Percentiles rank a stretch among this genome's conserved stretches.
These are phyloP conservation scores for Tremella fuciformis DNA, from an alignment of 768 basidiomycete species.

Conservation along the genomic window DNA sequence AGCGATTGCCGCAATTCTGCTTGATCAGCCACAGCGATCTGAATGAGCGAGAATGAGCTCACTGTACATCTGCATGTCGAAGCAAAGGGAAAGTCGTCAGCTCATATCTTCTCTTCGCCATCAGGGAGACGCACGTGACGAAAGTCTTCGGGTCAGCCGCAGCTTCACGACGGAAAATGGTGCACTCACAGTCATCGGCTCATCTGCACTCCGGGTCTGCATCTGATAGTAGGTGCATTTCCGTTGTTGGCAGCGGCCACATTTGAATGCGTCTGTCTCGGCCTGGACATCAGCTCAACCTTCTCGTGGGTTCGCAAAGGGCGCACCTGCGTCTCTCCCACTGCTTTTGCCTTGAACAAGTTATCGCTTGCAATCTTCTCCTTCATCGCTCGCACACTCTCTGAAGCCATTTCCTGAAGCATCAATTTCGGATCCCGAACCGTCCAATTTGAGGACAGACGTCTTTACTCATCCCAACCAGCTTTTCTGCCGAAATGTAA, in stretches of 20 bases:
- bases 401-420: constrained; percentile 87
- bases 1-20: constrained; percentile 44
- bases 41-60: constrained; percentile 7
- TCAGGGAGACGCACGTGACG: constrained; percentile 64
- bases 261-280: constrained; percentile 98
- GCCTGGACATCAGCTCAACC: constrained; percentile 58
- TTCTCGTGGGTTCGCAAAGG: neutral
- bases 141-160: constrained; percentile 62
- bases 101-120: neutral
- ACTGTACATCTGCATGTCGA: constrained; percentile 27
- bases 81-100: neutral
- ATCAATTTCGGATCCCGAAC: constrained; percentile 5
- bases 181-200: constrained; percentile 86
- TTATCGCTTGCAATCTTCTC: constrained; percentile 79
- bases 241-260: constrained; percentile 84
- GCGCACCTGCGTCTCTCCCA: constrained; percentile 60
- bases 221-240: constrained; percentile 82
- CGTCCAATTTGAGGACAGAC: constrained; percentile 55
- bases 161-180: neutral
- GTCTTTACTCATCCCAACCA: constrained; percentile 77
- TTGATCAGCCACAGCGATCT: neutral
- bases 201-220: constrained; percentile 95
- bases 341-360: constrained; percentile 83
- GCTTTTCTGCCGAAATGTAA: constrained; percentile 65
- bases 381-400: constrained; percentile 80